Evolutionary conservation across 352 stramenopile genomes (phyloP).

Genomic region (Globisporangium nodosum): DNA sequence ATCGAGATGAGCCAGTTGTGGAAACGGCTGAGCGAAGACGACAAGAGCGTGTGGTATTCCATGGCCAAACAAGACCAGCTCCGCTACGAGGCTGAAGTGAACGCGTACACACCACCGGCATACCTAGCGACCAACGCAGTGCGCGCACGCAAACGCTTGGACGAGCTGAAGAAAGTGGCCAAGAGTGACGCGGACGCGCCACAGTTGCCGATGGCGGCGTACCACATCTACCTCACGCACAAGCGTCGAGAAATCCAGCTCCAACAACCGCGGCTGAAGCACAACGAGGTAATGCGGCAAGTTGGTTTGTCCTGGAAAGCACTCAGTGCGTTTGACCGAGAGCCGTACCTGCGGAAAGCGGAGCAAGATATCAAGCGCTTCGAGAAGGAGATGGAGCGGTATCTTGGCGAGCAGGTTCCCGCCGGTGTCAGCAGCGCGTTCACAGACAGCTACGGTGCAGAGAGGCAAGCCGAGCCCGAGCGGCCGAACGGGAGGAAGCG

Average conservation of each 20-base stretch:
- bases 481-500: slow-evolving; percentile 11
- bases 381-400: slow-evolving; percentile 38
- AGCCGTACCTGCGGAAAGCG: slow-evolving; percentile 29
- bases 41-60: slow-evolving; percentile 42
- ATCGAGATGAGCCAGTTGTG: slow-evolving; percentile 52
- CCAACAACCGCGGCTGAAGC: slow-evolving; percentile 21
- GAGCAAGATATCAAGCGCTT: slow-evolving; percentile 44
- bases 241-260: slow-evolving; percentile 29
- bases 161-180: slow-evolving; percentile 31
- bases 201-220: slow-evolving; percentile 33
- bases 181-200: slow-evolving; percentile 28
- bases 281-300: slow-evolving; percentile 44
- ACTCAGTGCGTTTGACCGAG: slow-evolving; percentile 23
- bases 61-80: slow-evolving; percentile 39
- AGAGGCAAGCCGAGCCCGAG: not conserved
- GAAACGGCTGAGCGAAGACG: slow-evolving; percentile 31
- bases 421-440: slow-evolving; percentile 2
- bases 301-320: slow-evolving; percentile 39
- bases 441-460: slow-evolving; percentile 2
- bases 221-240: slow-evolving; percentile 31
- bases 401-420: slow-evolving; percentile 10
- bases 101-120: slow-evolving; percentile 35
- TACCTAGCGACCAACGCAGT: slow-evolving; percentile 23
- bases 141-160: slow-evolving; percentile 20
- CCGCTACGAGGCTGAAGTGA: slow-evolving; percentile 44